Conservation (phyloP, 192 early-diverging fungal species). For the Obelidium mucronatum region DNA sequence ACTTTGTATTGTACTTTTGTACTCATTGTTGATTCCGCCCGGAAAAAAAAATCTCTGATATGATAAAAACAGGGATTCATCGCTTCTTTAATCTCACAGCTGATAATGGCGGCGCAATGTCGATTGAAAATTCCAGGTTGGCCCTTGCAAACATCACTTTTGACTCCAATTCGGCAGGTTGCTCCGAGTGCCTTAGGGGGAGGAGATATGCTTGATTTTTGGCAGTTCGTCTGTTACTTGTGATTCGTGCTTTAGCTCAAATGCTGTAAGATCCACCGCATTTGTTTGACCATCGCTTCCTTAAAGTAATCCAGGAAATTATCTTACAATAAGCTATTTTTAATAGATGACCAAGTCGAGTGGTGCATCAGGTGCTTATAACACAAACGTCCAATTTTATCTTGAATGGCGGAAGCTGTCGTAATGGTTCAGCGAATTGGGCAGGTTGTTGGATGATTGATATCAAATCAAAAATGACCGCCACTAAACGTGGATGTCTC, state of each 20-base stretch:
- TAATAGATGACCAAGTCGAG: too few species aligned
- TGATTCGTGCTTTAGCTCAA: neutral
- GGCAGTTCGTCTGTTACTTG: neutral
- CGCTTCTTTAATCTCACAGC: neutral
- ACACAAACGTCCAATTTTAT: too few species aligned
- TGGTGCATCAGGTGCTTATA: too few species aligned
- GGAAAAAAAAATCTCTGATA: too few species aligned
- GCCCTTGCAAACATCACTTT: neutral
- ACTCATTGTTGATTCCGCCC: too few species aligned
- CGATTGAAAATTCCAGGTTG: neutral
- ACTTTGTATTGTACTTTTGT: too few species aligned
- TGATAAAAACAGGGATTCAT: neutral
- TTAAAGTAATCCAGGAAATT: too few species aligned
- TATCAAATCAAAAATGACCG: neutral
- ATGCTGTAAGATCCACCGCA: too few species aligned
- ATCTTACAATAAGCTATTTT: too few species aligned
- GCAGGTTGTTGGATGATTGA: constrained; percentile 8
- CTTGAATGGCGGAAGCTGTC: constrained; percentile 1
- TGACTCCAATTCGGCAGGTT: neutral
- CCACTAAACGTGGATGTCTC: neutral
- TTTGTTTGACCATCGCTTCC: too few species aligned
- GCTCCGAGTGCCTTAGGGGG: neutral
- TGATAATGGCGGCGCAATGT: neutral
- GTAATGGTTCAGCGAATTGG: neutral
- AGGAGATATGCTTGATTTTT: constrained; percentile 5